These are phyloP conservation scores for Proliferodiscus dingleyae DNA, from an alignment of 2,329 filamentous ascomycete genomes.

Conservation along the genomic window DNA sequence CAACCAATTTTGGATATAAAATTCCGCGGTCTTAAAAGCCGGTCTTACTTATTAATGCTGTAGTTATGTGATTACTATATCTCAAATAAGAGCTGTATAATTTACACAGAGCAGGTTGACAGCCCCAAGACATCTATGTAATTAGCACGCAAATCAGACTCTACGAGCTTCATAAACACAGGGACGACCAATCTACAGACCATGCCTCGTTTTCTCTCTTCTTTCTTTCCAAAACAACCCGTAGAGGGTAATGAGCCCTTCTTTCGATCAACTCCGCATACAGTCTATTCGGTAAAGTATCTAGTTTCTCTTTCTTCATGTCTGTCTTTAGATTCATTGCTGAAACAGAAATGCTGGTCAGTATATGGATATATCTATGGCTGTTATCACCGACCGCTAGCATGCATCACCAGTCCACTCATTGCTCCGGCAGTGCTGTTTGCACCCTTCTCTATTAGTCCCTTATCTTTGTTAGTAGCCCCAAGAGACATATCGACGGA, in stretches of 20 bases:
- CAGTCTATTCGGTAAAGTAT: slow-evolving; percentile 2
- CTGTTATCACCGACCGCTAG: not conserved
- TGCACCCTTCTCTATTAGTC: slow-evolving; percentile 1
- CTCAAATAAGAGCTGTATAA: too few relatives aligned
- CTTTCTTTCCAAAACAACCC: slow-evolving; percentile 7
- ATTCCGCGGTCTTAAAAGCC: too few relatives aligned
- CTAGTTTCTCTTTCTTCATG: slow-evolving; percentile 4
- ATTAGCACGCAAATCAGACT: too few relatives aligned
- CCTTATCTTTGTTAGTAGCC: not conserved
- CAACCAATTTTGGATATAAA: too few relatives aligned
- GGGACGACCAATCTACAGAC: too few relatives aligned
- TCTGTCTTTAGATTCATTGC: not conserved
- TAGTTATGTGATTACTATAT: too few relatives aligned
- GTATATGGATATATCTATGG: not conserved
- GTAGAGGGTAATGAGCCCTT: slow-evolving; percentile 1
- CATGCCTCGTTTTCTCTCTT: too few relatives aligned
- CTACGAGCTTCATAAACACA: too few relatives aligned
- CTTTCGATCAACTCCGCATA: slow-evolving; percentile 1
- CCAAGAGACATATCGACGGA: slow-evolving; percentile 3
- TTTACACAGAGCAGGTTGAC: too few relatives aligned
- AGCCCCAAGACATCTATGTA: too few relatives aligned
- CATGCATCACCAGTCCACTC: not conserved
- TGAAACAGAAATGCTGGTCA: not conserved
- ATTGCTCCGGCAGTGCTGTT: slow-evolving; percentile 1
- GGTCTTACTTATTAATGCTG: too few relatives aligned